A percentile compares a stretch with the other conserved stretches of the same genome.
phyloP scores from a whole-genome alignment of 1,284 basidiomycete genomes.

The Ceratobasidium theobromae region DNA sequence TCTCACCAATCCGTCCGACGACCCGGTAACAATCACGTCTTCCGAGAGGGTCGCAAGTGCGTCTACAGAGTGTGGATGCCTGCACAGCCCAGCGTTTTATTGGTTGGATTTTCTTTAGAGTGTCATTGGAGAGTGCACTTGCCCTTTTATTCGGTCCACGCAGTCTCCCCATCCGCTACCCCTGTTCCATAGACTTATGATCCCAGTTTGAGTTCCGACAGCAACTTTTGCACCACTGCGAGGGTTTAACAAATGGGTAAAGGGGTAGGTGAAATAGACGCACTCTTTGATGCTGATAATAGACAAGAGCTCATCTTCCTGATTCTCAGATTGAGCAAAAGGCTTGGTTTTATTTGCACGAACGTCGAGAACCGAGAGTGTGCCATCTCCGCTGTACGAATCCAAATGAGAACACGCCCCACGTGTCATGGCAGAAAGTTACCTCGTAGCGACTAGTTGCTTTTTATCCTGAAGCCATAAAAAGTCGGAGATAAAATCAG shows the following conservation, averaged over 20 bases:
- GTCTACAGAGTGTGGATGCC: constrained; percentile 86
- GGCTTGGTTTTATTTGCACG: constrained; percentile 74
- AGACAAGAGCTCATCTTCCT: constrained; percentile 92
- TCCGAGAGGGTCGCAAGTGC: constrained; percentile 61
- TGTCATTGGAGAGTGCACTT: constrained; percentile 36
- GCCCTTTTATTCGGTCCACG: constrained; percentile 91
- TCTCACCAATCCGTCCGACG: constrained; percentile 88
- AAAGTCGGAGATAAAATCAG: constrained; percentile 95
- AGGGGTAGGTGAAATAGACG: constrained; percentile 38
- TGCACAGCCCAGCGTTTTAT: constrained; percentile 40
- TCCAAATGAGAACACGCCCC: background rate
- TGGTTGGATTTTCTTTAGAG: background rate
- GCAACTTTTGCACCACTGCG: constrained; percentile 74
- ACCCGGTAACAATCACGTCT: constrained; percentile 79
- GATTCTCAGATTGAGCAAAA: constrained; percentile 83
- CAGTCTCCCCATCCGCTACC: constrained; percentile 87
- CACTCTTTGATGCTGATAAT: constrained; percentile 81
- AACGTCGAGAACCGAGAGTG: constrained; percentile 86
- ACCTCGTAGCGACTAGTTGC: constrained; percentile 85
- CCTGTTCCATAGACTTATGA: constrained; percentile 89
- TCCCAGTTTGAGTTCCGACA: constrained; percentile 88
- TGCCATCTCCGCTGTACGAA: constrained; percentile 78
- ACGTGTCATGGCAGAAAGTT: constrained; percentile 37
- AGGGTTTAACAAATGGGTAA: background rate
- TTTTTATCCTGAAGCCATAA: constrained; percentile 82